Base-by-base conservation (phyloP, 805 yeast genomes). In the Monosporozyma yasuniensis region DNA sequence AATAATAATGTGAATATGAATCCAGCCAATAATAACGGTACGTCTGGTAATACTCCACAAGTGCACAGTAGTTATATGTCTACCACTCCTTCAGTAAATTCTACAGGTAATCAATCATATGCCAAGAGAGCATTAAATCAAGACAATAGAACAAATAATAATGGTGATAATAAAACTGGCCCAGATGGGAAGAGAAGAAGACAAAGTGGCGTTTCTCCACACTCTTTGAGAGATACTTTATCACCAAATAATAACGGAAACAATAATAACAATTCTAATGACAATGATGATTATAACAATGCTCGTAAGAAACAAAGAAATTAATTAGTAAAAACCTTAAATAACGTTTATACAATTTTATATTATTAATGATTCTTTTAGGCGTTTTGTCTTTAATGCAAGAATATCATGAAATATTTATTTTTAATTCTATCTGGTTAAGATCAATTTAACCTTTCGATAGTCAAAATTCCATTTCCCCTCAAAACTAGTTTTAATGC, bases 131-230 rank as follows among this genome's bases (percentile, higher is more conserved):
- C 16, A 21, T 39, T 22, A 21, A 39, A 39, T 14, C 46, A 39
- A 44, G 46, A 21, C 21, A 19, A 18, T 25, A 25, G 38, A 7
- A 7, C 30, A 10, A 27, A 37, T 12, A 37, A 23, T 27, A 21
- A 18, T 18, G 39, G 21, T 27, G 11, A 37, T 9, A 41, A 27
- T 23, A 32, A n/a, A 3, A 6, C 12, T 21, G 27, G 7, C 18
- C 4, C 28, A 11, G 43, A 46, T 6, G 42, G 23, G 28, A 54
- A 56, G 23, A 52, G 43, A 22, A 54, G 57, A 47, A 42, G 57
- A 28, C 47, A 54, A 1, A 56, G 59, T 46, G 50, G 51, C 14
- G 46, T 54, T 4, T 56, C 59, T 1, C 57, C 57, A 10, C 48
- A 28, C n/a, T 37, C 48, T 16, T 10, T 39, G 4, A 28, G 48